These are phyloP conservation scores for Amphirosellinia nigrospora DNA, from an alignment of 495 filamentous ascomycete species.

Conservation along the genomic window DNA sequence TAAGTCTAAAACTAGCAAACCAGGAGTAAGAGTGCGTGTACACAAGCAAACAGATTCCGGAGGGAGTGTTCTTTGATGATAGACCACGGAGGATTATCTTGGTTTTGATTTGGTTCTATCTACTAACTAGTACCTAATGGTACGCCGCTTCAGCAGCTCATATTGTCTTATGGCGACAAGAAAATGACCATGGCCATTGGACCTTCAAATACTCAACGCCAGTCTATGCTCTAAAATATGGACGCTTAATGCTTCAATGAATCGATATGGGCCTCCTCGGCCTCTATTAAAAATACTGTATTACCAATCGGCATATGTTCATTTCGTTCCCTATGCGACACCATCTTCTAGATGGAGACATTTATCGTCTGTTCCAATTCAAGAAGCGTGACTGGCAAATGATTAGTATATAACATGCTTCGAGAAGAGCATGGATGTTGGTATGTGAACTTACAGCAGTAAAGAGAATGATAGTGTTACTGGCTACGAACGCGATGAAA, in stretches of 20 bases:
- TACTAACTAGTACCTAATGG: background rate
- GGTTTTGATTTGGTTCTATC: background rate
- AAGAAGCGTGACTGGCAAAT: slow-evolving; percentile 19
- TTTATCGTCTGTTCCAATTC: slow-evolving; percentile 27
- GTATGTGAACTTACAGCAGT: slow-evolving; percentile 58
- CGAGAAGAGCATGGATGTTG: background rate
- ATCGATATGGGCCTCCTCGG: background rate
- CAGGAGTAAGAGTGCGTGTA: background rate
- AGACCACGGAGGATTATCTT: background rate
- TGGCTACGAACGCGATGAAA: slow-evolving; percentile 72
- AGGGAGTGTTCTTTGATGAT: too few relatives aligned
- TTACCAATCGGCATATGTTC: background rate
- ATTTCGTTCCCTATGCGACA: background rate
- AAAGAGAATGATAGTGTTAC: slow-evolving; percentile 78
- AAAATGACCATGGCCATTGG: background rate
- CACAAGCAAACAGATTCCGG: too few relatives aligned
- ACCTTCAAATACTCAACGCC: slow-evolving; percentile 7
- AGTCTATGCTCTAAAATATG: slow-evolving; percentile 17
- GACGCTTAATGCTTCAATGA: slow-evolving; percentile 16
- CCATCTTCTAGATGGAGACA: background rate
- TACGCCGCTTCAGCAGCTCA: background rate
- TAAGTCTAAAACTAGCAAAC: too few relatives aligned
- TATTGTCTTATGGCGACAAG: background rate
- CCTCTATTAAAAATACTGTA: slow-evolving; percentile 16
- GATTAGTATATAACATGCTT: background rate